phyloP scores from a whole-genome alignment of 768 basidiomycete species.

The Rhodotorula diobovata region DNA sequence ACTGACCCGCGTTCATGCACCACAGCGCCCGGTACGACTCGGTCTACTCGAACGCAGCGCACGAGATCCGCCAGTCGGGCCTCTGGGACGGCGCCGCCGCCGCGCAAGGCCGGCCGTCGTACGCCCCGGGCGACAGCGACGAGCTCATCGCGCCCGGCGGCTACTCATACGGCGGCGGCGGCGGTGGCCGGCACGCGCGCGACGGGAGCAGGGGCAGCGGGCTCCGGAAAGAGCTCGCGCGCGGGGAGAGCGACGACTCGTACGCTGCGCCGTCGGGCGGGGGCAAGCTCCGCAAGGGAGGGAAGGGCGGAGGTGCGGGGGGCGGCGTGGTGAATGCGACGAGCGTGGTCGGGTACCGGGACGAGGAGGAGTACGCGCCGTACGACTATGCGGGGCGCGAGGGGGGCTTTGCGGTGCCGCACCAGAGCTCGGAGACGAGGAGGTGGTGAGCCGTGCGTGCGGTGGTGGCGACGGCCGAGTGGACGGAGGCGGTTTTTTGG shows the following conservation, averaged over 20 bases:
- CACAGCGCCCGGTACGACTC: constrained; percentile 34
- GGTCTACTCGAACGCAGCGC: constrained; percentile 31
- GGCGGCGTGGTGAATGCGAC: background rate
- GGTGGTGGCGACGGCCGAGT: background rate
- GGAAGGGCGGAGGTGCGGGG: too few relatives aligned
- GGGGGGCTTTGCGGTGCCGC: background rate
- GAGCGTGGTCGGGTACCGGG: constrained; percentile 8
- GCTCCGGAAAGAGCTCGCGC: constrained; percentile 23
- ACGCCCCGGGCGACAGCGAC: background rate
- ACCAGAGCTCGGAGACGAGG: background rate
- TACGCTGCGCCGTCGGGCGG: background rate
- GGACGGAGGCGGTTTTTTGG: too few relatives aligned
- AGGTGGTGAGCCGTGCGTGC: background rate
- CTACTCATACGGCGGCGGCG: background rate
- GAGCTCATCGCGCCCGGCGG: background rate
- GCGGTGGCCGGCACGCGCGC: background rate
- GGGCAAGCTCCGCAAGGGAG: constrained; percentile 9
- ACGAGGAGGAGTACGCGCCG: background rate
- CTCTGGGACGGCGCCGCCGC: constrained; percentile 20
- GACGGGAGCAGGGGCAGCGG: background rate
- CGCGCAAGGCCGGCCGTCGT: background rate
- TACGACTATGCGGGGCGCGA: background rate
- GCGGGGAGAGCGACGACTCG: background rate
- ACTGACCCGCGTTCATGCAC: background rate
- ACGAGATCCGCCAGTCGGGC: constrained; percentile 38